Evolutionary conservation across 139 green algal species (phyloP).

Genomic region (Tetradesmus lagerheimii): DNA sequence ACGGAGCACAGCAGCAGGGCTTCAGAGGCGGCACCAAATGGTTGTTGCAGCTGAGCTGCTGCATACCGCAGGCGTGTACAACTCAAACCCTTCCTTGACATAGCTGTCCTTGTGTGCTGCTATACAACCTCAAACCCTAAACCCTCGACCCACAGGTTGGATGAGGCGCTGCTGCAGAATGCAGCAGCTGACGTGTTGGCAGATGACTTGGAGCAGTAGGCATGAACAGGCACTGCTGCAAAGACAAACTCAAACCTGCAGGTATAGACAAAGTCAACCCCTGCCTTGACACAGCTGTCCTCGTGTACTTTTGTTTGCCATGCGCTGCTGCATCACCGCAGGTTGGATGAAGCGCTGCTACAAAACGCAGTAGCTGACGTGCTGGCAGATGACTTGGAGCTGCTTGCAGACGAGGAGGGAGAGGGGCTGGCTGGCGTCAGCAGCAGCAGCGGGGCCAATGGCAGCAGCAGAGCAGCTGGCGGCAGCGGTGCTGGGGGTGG

Average conservation of each 20-base stretch:
- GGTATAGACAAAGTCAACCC: too few relatives aligned
- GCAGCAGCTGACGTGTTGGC: slow-evolving; percentile 79
- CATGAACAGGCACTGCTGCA: too few relatives aligned
- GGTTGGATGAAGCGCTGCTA: slow-evolving; percentile 71
- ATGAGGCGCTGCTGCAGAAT: slow-evolving; percentile 83
- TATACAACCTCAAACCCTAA: too few relatives aligned
- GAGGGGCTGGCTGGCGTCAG: slow-evolving; percentile 4
- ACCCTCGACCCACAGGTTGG: slow-evolving; percentile 61
- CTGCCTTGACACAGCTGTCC: too few relatives aligned
- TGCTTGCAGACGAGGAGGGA: slow-evolving; percentile 80
- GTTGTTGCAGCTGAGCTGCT: too few relatives aligned
- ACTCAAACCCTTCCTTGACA: too few relatives aligned
- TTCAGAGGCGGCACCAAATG: too few relatives aligned
- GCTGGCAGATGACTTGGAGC: slow-evolving; percentile 81
- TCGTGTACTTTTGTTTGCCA: too few relatives aligned
- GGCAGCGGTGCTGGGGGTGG: neutral
- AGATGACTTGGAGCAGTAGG: slow-evolving; percentile 84
- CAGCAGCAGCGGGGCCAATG: slow-evolving; percentile 36
- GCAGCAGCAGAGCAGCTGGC: slow-evolving; percentile 59
- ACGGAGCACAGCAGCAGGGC: too few relatives aligned
- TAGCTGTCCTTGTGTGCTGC: too few relatives aligned
- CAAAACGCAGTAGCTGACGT: slow-evolving; percentile 87
- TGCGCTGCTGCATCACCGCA: slow-evolving; percentile 21
- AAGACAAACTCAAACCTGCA: too few relatives aligned
- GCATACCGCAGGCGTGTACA: too few relatives aligned